Evolutionary conservation across 108 stramenopile species (phyloP).

Genomic region (Poteriospumella lacustris): DNA sequence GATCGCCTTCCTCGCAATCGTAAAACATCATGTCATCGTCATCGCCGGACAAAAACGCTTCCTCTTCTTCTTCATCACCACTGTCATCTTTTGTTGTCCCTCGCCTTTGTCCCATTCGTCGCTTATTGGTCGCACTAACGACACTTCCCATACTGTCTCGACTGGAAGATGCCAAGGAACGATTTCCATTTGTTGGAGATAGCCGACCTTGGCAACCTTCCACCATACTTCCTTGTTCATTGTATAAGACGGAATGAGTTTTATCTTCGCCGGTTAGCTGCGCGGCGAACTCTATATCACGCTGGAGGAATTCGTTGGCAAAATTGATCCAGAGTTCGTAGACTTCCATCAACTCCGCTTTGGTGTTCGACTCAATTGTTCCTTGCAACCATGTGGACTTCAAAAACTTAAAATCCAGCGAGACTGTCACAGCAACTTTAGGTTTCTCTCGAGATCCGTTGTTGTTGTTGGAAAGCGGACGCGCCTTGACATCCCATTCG

Average conservation of each 20-base stretch:
- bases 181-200: neutral
- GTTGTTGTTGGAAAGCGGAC: neutral
- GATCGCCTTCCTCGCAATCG: neutral
- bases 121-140: neutral
- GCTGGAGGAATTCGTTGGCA: neutral
- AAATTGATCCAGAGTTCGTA: neutral
- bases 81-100: too few species aligned
- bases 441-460: neutral
- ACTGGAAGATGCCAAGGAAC: neutral
- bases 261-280: neutral
- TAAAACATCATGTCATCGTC: neutral
- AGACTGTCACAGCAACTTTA: neutral
- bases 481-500: neutral
- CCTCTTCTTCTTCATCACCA: neutral
- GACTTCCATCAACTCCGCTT: neutral
- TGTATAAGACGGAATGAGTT: neutral
- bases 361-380: slow-evolving; percentile 1
- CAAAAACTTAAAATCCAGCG: slow-evolving; percentile 8
- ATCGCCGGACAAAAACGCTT: neutral
- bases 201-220: neutral
- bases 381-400: slow-evolving; percentile 11
- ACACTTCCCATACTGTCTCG: neutral
- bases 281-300: neutral
- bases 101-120: neutral
- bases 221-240: neutral